A percentile compares a stretch with the other conserved stretches of the same genome.
Evolutionary conservation across 108 stramenopile species (phyloP).

Genomic region (Nitzschia sp.): DNA sequence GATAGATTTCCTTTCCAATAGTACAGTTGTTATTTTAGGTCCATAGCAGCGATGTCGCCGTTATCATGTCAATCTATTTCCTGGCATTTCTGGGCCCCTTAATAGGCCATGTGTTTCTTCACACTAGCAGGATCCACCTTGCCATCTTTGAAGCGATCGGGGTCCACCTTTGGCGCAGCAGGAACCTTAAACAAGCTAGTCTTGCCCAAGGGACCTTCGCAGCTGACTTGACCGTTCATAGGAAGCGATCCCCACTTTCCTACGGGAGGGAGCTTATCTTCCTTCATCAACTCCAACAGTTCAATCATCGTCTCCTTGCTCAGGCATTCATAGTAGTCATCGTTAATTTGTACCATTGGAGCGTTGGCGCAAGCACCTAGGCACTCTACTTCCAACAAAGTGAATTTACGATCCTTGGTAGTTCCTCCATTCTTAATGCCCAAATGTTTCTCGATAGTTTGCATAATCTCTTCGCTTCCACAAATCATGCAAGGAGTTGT

Average conservation of each 20-base stretch:
- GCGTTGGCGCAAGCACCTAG: constrained; percentile 99
- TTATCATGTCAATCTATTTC: neutral
- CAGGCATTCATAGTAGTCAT: constrained; percentile 99
- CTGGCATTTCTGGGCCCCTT: constrained; percentile 13
- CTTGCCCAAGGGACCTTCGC: constrained; percentile 99
- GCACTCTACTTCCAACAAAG: constrained; percentile 99
- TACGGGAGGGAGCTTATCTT: constrained; percentile 85
- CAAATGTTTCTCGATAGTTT: constrained; percentile 95
- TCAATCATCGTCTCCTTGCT: constrained; percentile 94
- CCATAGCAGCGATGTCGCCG: neutral
- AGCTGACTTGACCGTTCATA: constrained; percentile 99
- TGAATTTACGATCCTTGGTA: constrained; percentile 96
- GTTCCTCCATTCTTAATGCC: constrained; percentile 97
- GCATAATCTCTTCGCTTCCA: constrained; percentile 97
- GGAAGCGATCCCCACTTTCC: constrained; percentile 99
- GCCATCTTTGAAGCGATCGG: constrained; percentile 78
- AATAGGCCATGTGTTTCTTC: constrained; percentile 97
- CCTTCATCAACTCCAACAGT: constrained; percentile 94
- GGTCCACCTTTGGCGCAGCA: constrained; percentile 69
- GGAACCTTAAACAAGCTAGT: constrained; percentile 75
- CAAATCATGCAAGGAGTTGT: constrained; percentile 99
- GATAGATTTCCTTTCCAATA: too few relatives aligned
- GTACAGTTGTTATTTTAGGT: too few relatives aligned
- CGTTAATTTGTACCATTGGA: constrained; percentile 99
- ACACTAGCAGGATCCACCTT: constrained; percentile 95